Percentiles rank a stretch among this genome's conserved stretches.
These are phyloP conservation scores for Fusarium papillatum DNA, from an alignment of 2,329 filamentous ascomycete genomes.

Conservation along the genomic window DNA sequence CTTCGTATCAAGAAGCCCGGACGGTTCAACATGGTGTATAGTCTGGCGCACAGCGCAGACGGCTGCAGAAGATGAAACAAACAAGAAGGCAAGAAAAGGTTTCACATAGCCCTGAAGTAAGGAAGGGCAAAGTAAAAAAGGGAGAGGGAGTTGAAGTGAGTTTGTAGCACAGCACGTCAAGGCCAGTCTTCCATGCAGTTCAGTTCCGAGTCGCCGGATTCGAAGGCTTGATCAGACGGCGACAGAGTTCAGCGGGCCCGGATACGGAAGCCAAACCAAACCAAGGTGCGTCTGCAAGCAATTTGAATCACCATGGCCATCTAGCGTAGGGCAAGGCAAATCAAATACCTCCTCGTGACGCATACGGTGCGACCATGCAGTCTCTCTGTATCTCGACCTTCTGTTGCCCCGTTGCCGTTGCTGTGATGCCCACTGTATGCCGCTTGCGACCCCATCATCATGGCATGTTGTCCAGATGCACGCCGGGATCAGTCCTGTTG, in stretches of 20 bases:
- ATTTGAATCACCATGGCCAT: slow-evolving; percentile 2
- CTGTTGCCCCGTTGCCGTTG: slow-evolving; percentile 11
- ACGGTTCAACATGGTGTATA: slow-evolving; percentile 36
- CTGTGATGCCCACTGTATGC: slow-evolving; percentile 5
- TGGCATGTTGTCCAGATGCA: slow-evolving; percentile 3
- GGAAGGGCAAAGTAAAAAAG: slow-evolving; percentile 8
- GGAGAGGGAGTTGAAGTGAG: slow-evolving; percentile 16
- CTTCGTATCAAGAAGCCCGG: slow-evolving; percentile 41
- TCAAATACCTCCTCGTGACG: slow-evolving; percentile 28
- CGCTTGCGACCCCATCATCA: slow-evolving; percentile 19
- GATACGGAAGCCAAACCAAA: slow-evolving; percentile 30
- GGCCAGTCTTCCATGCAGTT: slow-evolving; percentile 17
- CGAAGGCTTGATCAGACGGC: slow-evolving; percentile 32
- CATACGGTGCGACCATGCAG: slow-evolving; percentile 28
- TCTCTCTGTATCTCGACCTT: not conserved
- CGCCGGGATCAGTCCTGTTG: not conserved
- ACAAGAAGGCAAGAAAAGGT: slow-evolving; percentile 15
- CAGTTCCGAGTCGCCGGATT: slow-evolving; percentile 31
- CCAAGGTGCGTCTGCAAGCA: slow-evolving; percentile 34
- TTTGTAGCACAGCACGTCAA: slow-evolving; percentile 35
- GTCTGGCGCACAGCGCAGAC: slow-evolving; percentile 21
- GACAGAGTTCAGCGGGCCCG: slow-evolving; percentile 31
- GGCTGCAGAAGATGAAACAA: slow-evolving; percentile 25
- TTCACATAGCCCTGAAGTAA: slow-evolving; percentile 36
- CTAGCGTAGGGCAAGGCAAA: slow-evolving; percentile 27